Base-by-base conservation (phyloP, 352 stramenopile species). In the Phytophthora syringae region DNA sequence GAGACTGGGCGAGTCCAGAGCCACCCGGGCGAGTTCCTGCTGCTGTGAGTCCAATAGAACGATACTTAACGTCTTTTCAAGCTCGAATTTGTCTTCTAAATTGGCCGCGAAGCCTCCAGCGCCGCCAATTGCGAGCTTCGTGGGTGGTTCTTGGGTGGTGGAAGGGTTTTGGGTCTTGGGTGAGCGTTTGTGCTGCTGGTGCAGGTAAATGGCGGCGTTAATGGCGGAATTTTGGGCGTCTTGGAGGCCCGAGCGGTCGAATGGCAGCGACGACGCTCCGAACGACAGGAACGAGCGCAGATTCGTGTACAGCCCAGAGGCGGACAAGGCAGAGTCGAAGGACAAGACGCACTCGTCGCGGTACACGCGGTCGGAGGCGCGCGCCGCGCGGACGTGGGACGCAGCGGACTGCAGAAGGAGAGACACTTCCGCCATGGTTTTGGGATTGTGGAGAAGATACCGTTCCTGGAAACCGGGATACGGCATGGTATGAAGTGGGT, bases 331-430 rank as follows among this genome's bases (percentile, higher is more conserved):
- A 43, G 89, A 97, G 72, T 99, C 92, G 73, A 99, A 99, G 16
- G 90, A 98, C 67, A 98, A 98, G 42, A 97, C 91, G 79, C 97
- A 99, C 79, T 99, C 97, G 44, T 98, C 96, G 55, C 98, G 98
- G 70, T 95, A 98, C 39, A 99, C 97, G 54, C 82, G 79, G 56
- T 91, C 82, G 7, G 75, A 76, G 25, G 74, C 76, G 24, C 72
- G 73, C 32, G 86, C 79, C 7, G 92, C 52, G 54, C 80, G 76
- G 40, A 85, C 81, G 37, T 58, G 70, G 18, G 74, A 52, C 12
- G 75, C 67, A 12, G 76, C 51, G 13, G 64, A 65, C 54, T 74
- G 22, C 15, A 85, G 55, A 42, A 32, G 48, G 9, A 67, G 54
- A 63, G 50, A 60, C 3, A 60, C 51, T 22, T 73, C 64, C 1